Conservation (phyloP, 2,329 filamentous ascomycete genomes). For the Penicillium sp. region DNA sequence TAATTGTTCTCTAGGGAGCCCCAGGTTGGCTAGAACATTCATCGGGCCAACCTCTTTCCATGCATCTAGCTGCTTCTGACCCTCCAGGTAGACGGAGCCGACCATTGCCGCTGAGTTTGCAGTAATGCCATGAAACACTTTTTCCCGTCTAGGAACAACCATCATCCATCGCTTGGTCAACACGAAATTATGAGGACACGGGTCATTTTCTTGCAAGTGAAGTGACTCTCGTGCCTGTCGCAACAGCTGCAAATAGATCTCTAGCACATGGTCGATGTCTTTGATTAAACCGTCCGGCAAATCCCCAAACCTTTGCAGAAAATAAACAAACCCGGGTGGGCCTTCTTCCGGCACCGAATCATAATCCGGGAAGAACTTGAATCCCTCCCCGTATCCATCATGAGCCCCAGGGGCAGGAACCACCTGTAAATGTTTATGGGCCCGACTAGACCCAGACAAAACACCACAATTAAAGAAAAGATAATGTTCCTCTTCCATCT, state of each 20-base stretch:
- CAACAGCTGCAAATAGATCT: constrained; percentile 9
- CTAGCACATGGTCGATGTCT: constrained; percentile 2
- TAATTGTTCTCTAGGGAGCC: constrained; percentile 12
- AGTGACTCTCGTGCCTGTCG: constrained; percentile 7
- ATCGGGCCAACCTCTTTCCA: constrained; percentile 41
- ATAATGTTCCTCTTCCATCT: constrained; percentile 34
- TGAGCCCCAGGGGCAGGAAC: constrained; percentile 8
- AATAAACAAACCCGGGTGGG: constrained; percentile 10
- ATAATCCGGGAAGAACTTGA: constrained; percentile 16
- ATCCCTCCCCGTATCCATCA: constrained; percentile 6
- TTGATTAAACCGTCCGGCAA: not conserved
- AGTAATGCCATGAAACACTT: constrained; percentile 36
- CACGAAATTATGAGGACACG: constrained; percentile 48
- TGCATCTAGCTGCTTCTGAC: constrained; percentile 33
- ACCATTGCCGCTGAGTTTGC: constrained; percentile 52
- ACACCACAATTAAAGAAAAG: constrained; percentile 51
- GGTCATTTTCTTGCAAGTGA: not conserved
- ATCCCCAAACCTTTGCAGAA: constrained; percentile 6
- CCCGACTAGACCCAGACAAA: constrained; percentile 47
- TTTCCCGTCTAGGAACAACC: constrained; percentile 47
- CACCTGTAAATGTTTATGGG: constrained; percentile 53
- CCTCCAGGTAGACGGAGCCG: constrained; percentile 35
- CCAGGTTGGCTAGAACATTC: constrained; percentile 39
- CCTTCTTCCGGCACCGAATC: not conserved
- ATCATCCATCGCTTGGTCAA: constrained; percentile 47